Base-by-base conservation (phyloP, 2,329 filamentous ascomycete genomes). In the Penicillium psychrosexuale region DNA sequence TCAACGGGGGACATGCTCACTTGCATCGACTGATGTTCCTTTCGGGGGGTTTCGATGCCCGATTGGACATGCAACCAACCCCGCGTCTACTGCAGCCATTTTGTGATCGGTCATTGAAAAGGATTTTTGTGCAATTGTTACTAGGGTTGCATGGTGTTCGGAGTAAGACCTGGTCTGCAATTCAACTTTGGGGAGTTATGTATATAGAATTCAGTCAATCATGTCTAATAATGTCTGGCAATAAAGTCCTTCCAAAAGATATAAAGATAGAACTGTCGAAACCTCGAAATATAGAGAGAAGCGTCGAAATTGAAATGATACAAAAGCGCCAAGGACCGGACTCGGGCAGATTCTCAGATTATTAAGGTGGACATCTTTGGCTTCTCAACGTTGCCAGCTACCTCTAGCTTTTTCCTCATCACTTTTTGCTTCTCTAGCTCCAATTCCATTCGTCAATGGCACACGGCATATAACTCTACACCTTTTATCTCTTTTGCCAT, bases 301-400 rank as follows among this genome's bases (percentile, higher is more conserved):
- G 12, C 15, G 34, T 39, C n/a, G 3, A 22, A n/a, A 8, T 22
- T 27, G 30, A 37, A 19, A 12, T 43, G 28, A 33, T 45, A 33
- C 30, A 42, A 24, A 27, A 34, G 24, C 27, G 47, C 46, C 50
- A 54, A 56, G 45, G 28, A 53, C 51, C 30, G 45, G 42, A 50
- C 51, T 19, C 38, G 24, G 27, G 8, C 38, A 34, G 34, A 43
- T 31, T 42, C 39, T 46, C 19, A 15, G 61, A 63, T 64, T 60
- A 64, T 50, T 63, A 63, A 64, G 58, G 62, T 56, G 61, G 61
- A 47, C 59, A 59, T 46, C 27, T 15, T 19, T 17, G 40, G 37
- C 51, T 39, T 42, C 19, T 24, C 22, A 44, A 40, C 24, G 17
- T 38, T 59, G 56, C 56, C 53, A 57, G 60, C 62, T 60, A 61